Base-by-base conservation (phyloP, 441 rosid species). In the Melastoma candidum region DNA sequence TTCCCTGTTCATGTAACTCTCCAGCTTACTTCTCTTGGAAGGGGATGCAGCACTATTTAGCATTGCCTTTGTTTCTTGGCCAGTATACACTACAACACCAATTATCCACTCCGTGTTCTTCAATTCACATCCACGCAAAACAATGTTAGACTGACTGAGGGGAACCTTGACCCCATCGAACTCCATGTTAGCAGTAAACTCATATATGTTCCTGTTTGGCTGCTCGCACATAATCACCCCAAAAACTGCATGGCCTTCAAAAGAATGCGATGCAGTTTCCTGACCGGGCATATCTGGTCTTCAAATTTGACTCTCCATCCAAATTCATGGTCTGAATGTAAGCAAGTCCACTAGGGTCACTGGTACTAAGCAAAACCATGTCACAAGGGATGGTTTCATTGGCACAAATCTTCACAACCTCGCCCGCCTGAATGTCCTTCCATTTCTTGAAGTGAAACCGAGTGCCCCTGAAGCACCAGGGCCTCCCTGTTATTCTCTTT, bases 11-110 rank as follows among this genome's bases (percentile, higher is more conserved):
- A 85, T 85, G 71, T 78, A 82, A 63, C 53, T 67, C 71, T 85
- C 94, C 63, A 85, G 60, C 63, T 53, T 82, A 63, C 94, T 85
- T 75, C 94, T 76, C 76, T 85, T 85, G 70, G 94, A 71, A 60
- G 89, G 89, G 56, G 89, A 78, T 41, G 78, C 72, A 32, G 89
- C 89, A 66, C 89, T 85, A 50, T 85, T 85, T 68, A 85, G 45
- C 94, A 85, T 85, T 47, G 94, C 94, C 69, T 85, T 85, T 51
- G 94, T 85, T 71, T 85, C 89, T 73, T 80, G 89, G 48, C 94
- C 94, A 54, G 89, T 82, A 64, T 85, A 85, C 47, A 82, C 94
- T 59, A 80, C 94, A 63, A 78, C 87, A 12, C 94, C 87, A 48
- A 82, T 62, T 46, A 85, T 65, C 82, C 87, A 82, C 48, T 75